Percentiles rank a stretch among this genome's conserved stretches.
phyloP scores from a whole-genome alignment of 495 filamentous ascomycete species.

The Hypoxylon lienhwacheense region DNA sequence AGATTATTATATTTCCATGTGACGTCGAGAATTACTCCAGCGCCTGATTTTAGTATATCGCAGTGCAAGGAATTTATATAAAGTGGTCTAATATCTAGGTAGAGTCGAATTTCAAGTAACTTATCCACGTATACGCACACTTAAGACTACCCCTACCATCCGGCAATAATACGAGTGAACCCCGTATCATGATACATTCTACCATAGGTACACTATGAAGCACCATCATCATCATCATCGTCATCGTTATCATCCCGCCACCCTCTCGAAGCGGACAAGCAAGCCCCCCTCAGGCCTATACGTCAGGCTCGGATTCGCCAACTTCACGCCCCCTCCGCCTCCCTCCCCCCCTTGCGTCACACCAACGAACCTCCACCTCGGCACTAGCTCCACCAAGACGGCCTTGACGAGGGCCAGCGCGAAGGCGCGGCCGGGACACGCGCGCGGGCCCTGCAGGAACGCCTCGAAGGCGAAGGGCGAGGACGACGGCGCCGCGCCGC shows the following conservation, averaged over 20 bases:
- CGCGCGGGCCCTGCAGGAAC: conserved; percentile 39
- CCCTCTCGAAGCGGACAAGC: conserved; percentile 25
- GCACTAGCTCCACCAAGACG: conserved; percentile 33
- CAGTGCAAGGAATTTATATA: no score
- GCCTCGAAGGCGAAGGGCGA: conserved; percentile 38
- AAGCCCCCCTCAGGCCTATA: conserved; percentile 29
- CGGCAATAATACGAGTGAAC: no score
- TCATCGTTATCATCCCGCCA: not conserved
- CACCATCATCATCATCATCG: not conserved
- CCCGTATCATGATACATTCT: not conserved
- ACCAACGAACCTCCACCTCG: conserved; percentile 30
- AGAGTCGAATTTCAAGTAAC: no score
- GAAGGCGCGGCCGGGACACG: conserved; percentile 37
- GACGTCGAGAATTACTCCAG: no score
- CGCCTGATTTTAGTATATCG: no score
- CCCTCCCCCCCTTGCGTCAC: conserved; percentile 4
- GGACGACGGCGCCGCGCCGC: conserved; percentile 20
- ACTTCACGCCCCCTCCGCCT: conserved; percentile 18
- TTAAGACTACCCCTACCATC: no score
- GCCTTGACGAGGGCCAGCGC: conserved; percentile 34
- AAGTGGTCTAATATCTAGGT: no score
- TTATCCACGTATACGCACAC: no score
- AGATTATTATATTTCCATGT: no score
- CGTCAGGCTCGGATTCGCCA: conserved; percentile 38
- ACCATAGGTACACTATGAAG: not conserved